Base-by-base conservation (phyloP, 208 protist species). In the Entamoeba histolytica region DNA sequence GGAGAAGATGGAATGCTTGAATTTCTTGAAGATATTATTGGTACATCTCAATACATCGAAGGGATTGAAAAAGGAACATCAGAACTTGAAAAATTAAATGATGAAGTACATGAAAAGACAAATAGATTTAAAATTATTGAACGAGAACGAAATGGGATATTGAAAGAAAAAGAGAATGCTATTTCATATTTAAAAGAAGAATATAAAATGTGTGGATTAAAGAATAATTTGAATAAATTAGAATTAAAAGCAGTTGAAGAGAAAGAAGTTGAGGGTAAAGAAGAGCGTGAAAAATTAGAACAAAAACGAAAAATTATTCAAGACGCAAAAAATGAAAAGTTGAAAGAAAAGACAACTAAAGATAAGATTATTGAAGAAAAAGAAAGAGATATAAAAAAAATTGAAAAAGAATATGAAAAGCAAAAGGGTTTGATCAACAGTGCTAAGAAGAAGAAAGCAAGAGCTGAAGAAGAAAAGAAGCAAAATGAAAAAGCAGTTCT, bases 21-120 rank as follows among this genome's bases (percentile, higher is more conserved):
- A 95, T 99, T 99, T 95, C 96, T 99, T 15, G 99, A 99, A 95
- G 99, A 99, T 94, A 98, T 99, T 57, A 99, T 99, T 95, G 99
- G 97, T 15, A 96, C 96, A 4, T 95, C 97, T 92, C 94, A 96
- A 91, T 98, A 97, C 93, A 95, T 98, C 15, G 95, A 96, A 69
- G 93, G 95, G 49, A 91, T 91, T 49, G 35, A 91, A 14, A 49
- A 96, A 31, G 94, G 96, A 49, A 96, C 95, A 4, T 95, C 95
- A 93, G 10, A 94, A 14, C 95, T 98, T 8, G 98, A 99, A 92
- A 94, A 94, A 50, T 95, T 97, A 17, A 98, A 98, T 95, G 96
- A 98, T 52, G 94, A 97, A 69, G 96, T 98, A 14, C 95, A 98
- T 0, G 96, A 98, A 78, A 96, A 97, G 87, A 95, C 98, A 4